Percentiles rank a stretch among this genome's conserved stretches.
These are phyloP conservation scores for Gastrodia elata DNA, from an alignment of 106 monocot genomes.

Conservation along the genomic window DNA sequence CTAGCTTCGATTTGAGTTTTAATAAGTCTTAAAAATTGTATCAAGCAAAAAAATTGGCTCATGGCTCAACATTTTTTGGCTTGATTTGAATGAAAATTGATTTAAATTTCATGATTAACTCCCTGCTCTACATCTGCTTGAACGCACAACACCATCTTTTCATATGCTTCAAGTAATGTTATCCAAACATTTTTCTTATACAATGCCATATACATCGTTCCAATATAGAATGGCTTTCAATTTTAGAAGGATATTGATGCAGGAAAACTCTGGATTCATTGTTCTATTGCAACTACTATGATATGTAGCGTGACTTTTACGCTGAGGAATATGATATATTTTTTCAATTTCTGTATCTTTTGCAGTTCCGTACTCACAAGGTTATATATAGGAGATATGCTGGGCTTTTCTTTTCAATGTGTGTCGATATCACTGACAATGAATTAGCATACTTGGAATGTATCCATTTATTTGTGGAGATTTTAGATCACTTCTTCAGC, in stretches of 20 bases:
- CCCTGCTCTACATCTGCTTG: too few relatives aligned
- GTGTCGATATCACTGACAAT: constrained; percentile 98
- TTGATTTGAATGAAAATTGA: too few relatives aligned
- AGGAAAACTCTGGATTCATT: not conserved
- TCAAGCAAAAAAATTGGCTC: too few relatives aligned
- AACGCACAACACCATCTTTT: not conserved
- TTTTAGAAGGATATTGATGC: not conserved
- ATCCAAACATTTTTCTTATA: not conserved
- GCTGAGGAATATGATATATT: not conserved
- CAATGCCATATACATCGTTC: not conserved
- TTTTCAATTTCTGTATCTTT: not conserved
- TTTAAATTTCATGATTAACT: too few relatives aligned
- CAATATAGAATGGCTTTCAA: not conserved
- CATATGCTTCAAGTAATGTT: not conserved
- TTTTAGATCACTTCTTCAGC: constrained; percentile 98
- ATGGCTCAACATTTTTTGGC: too few relatives aligned
- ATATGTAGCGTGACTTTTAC: too few relatives aligned
- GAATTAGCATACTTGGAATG: constrained; percentile 94
- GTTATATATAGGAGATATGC: constrained; percentile 99
- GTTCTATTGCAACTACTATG: not conserved
- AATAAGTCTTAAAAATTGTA: too few relatives aligned
- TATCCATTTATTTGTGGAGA: constrained; percentile 99
- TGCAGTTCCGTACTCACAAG: constrained; percentile 97
- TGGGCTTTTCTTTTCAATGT: constrained; percentile 92
- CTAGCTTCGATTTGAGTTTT: too few relatives aligned